Percentiles rank a stretch among this genome's conserved stretches.
phyloP scores from a whole-genome alignment of 495 filamentous ascomycete genomes.

The Talaromyces stipitatus region DNA sequence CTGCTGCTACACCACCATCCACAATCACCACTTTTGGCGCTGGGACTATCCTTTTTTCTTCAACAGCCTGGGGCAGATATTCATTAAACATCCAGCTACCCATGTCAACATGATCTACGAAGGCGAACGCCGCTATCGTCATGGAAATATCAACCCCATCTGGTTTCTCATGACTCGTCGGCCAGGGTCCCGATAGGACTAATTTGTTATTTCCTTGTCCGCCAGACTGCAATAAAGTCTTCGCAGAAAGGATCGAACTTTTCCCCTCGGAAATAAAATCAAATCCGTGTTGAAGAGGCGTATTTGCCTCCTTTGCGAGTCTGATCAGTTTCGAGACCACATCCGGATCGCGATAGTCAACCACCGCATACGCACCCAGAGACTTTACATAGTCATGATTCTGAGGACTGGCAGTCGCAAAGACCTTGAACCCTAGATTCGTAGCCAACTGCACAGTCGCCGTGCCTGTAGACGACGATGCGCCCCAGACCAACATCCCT shows the following conservation, averaged over 20 bases:
- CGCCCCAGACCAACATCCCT: constrained; percentile 43
- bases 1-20: background rate
- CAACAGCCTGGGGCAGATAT: background rate
- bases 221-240: background rate
- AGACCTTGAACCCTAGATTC: constrained; percentile 33
- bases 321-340: constrained; percentile 19
- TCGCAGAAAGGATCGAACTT: background rate
- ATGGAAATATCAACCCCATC: background rate
- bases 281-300: background rate
- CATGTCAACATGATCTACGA: constrained; percentile 1
- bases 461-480: constrained; percentile 32
- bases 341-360: constrained; percentile 32
- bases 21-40: background rate
- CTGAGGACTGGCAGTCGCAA: constrained; percentile 38
- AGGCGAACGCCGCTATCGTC: background rate
- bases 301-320: background rate
- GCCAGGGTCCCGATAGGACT: background rate
- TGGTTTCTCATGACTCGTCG: constrained; percentile 3
- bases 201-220: background rate
- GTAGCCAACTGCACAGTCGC: constrained; percentile 34
- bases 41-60: background rate
- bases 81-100: constrained; percentile 1
- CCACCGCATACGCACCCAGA: constrained; percentile 33
- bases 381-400: constrained; percentile 35
- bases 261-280: background rate